Evolutionary conservation across 352 stramenopile genomes (phyloP).

Genomic region (Globisporangium polare): DNA sequence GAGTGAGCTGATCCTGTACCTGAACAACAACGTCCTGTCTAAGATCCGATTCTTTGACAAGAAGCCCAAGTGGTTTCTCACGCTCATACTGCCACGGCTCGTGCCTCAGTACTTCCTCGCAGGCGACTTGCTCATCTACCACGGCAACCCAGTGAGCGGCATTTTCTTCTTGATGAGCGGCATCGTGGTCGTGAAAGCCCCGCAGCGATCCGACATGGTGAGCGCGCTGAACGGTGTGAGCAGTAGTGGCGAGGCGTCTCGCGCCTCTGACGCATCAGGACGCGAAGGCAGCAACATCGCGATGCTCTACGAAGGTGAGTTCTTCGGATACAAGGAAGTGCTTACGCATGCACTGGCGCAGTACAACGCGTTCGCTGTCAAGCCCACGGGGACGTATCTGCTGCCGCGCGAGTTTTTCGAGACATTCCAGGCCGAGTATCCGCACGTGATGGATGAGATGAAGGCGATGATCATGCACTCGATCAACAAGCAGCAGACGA

Average conservation of each 20-base stretch:
- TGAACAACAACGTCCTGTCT: constrained; percentile 52
- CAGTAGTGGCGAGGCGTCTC: background rate
- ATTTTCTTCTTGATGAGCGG: constrained; percentile 79
- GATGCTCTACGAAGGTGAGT: constrained; percentile 69
- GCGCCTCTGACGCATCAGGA: constrained; percentile 18
- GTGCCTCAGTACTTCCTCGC: constrained; percentile 68
- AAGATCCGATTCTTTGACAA: constrained; percentile 82
- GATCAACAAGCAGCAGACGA: constrained; percentile 72
- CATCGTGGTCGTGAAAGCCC: constrained; percentile 44
- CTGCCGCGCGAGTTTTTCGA: constrained; percentile 60
- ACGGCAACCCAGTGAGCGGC: constrained; percentile 60
- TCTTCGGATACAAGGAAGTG: constrained; percentile 78
- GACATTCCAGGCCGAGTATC: constrained; percentile 43
- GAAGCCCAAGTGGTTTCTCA: constrained; percentile 82
- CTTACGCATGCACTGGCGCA: constrained; percentile 47
- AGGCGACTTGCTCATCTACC: constrained; percentile 68
- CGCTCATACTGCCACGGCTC: constrained; percentile 56
- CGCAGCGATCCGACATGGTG: constrained; percentile 7
- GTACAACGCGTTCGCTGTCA: constrained; percentile 69
- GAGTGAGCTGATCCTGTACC: constrained; percentile 59
- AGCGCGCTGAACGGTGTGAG: background rate
- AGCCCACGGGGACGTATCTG: constrained; percentile 58
- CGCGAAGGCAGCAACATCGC: constrained; percentile 38
- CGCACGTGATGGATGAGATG: constrained; percentile 63
- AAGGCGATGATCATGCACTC: constrained; percentile 66